Conservation (phyloP, 805 yeast genomes). For the Yarrowia yakushimensis region DNA sequence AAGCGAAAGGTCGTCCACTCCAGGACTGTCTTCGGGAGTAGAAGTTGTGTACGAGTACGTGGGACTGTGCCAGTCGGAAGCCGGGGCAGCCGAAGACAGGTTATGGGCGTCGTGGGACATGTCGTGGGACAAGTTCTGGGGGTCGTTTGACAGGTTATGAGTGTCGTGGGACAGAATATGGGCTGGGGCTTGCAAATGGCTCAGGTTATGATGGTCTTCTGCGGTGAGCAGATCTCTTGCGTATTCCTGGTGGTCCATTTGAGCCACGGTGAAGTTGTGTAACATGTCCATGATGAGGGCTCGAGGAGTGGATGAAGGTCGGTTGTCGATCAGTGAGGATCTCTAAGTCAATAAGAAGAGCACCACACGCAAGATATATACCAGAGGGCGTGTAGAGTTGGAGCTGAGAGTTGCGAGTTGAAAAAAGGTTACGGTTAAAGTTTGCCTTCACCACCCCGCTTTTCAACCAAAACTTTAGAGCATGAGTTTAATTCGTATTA, state of each 20-base stretch:
- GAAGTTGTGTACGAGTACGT: conserved; percentile 6
- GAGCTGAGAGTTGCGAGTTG: not conserved
- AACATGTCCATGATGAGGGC: conserved; percentile 7
- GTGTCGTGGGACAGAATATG: not conserved
- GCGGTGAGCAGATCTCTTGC: not conserved
- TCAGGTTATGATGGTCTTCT: conserved; percentile 16
- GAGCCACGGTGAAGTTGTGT: not conserved
- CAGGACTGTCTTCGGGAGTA: conserved; percentile 1
- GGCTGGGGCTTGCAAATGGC: not conserved
- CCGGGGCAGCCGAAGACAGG: not conserved
- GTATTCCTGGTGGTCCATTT: not conserved
- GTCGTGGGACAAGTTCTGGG: not conserved
- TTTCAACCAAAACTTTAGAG: not conserved
- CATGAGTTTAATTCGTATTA: too few species aligned
- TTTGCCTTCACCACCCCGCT: conserved; percentile 9
- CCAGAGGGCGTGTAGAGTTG: not conserved
- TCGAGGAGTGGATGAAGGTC: not conserved
- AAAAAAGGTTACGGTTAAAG: not conserved
- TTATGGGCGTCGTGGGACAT: not conserved
- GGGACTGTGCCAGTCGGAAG: not conserved
- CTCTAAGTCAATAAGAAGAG: conserved; percentile 1
- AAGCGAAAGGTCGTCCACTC: not conserved
- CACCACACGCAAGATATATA: not conserved
- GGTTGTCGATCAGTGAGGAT: not conserved
- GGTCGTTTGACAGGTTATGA: not conserved